Conservation (phyloP, 2,329 filamentous ascomycete species). For the Penicillium sclerotiorum region DNA sequence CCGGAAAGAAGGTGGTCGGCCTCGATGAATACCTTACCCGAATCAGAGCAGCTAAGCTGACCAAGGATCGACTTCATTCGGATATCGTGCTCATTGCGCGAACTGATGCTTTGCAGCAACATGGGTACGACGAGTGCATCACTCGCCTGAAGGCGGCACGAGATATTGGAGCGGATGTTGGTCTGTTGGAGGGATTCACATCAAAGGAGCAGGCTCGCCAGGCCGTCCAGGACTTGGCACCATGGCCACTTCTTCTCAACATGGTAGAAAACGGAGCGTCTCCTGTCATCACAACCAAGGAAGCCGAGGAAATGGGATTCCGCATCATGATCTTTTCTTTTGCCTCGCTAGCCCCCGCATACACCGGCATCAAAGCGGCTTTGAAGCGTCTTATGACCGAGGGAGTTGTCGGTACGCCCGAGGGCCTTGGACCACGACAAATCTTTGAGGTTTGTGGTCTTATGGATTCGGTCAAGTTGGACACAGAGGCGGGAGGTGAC, state of each 20-base stretch:
- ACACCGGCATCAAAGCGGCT: constrained; percentile 38
- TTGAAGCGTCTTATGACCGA: constrained; percentile 39
- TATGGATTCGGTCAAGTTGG: constrained; percentile 43
- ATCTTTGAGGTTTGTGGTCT: constrained; percentile 47
- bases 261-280: constrained; percentile 48
- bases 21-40: constrained; percentile 38
- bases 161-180: constrained; percentile 43
- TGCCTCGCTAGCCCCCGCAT: constrained; percentile 39
- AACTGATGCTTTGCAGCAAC: constrained; percentile 41
- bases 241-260: constrained; percentile 46
- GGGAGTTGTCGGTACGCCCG: constrained; percentile 36
- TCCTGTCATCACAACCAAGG: constrained; percentile 40
- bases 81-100: constrained; percentile 50
- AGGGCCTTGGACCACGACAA: constrained; percentile 35
- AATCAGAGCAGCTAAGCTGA: constrained; percentile 40
- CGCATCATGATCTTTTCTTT: constrained; percentile 48
- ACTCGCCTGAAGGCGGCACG: constrained; percentile 41
- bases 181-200: constrained; percentile 46
- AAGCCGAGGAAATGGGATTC: constrained; percentile 46
- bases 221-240: constrained; percentile 40
- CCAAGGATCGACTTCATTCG: constrained; percentile 37
- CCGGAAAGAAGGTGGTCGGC: constrained; percentile 43
- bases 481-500: constrained; percentile 40
- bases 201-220: constrained; percentile 39
- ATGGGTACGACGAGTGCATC: constrained; percentile 47